Conservation (phyloP, 1,139 yeast species). For the Sugiyamaella japonica region DNA sequence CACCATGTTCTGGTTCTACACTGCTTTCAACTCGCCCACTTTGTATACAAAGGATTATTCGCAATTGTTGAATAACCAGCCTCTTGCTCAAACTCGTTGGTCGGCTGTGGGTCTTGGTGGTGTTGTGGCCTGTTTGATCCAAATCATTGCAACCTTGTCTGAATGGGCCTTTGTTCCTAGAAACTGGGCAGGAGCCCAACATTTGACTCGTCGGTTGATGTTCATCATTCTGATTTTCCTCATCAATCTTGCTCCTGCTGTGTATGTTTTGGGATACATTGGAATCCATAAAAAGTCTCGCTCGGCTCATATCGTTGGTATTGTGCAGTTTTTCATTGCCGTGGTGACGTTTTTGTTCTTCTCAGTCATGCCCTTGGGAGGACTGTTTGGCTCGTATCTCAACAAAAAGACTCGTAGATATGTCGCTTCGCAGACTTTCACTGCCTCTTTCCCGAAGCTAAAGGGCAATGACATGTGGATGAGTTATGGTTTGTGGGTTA, state of each 20-base stretch:
- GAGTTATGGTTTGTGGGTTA: conserved; percentile 87
- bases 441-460: conserved; percentile 84
- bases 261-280: conserved; percentile 75
- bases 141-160: conserved; percentile 81
- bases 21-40: conserved; percentile 89
- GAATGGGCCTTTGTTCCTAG: conserved; percentile 98
- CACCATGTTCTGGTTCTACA: conserved; percentile 90
- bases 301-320: conserved; percentile 78
- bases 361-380: conserved; percentile 95
- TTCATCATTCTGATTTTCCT: conserved; percentile 67
- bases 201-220: conserved; percentile 80
- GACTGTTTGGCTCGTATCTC: conserved; percentile 90
- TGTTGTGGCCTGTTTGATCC: conserved; percentile 75
- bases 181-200: conserved; percentile 99
- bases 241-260: conserved; percentile 80
- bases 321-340: conserved; percentile 89
- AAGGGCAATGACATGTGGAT: conserved; percentile 93
- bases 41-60: conserved; percentile 82
- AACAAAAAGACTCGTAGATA: conserved; percentile 82
- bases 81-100: conserved; percentile 87
- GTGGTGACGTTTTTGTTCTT: conserved; percentile 81
- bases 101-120: conserved; percentile 94
- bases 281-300: conserved; percentile 66
- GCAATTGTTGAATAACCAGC: conserved; percentile 81
- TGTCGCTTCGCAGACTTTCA: conserved; percentile 92